Conservation (phyloP, 2,329 filamentous ascomycete genomes). For the Fusarium sacchari region DNA sequence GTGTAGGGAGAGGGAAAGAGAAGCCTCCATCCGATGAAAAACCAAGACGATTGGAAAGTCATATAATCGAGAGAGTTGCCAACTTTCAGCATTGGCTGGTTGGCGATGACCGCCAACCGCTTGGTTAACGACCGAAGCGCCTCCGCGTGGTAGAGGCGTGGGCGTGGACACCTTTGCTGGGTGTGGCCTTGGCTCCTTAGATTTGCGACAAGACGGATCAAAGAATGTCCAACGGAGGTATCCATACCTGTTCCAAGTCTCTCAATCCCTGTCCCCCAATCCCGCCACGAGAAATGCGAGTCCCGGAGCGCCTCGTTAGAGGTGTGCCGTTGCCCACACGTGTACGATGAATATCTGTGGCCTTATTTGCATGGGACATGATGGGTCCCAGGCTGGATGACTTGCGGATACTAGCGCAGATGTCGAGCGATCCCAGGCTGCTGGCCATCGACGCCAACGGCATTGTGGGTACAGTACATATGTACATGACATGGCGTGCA, state of each 20-base stretch:
- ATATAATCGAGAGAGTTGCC: slow-evolving; percentile 24
- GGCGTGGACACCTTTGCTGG: slow-evolving; percentile 20
- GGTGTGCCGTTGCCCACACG: slow-evolving; percentile 42
- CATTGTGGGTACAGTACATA: slow-evolving; percentile 34
- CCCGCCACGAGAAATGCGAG: slow-evolving; percentile 36
- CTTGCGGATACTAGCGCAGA: slow-evolving; percentile 44
- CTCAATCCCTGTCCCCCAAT: slow-evolving; percentile 19
- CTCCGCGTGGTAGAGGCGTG: slow-evolving; percentile 25
- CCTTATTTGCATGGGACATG: slow-evolving; percentile 42
- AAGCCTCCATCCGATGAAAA: slow-evolving; percentile 10
- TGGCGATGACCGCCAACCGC: slow-evolving; percentile 23
- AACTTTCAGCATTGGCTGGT: slow-evolving; percentile 11
- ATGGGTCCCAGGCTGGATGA: slow-evolving; percentile 39
- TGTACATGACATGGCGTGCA: slow-evolving; percentile 30
- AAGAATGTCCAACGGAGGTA: slow-evolving; percentile 36
- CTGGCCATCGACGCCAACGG: slow-evolving; percentile 41
- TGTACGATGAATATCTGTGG: slow-evolving; percentile 40
- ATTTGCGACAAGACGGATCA: slow-evolving; percentile 42
- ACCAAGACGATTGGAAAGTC: slow-evolving; percentile 18
- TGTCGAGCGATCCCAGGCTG: slow-evolving; percentile 40
- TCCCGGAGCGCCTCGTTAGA: slow-evolving; percentile 32
- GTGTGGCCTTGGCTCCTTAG: slow-evolving; percentile 37
- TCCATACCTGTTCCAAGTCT: slow-evolving; percentile 18
- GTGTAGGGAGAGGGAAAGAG: slow-evolving; percentile 20
- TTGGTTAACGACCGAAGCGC: slow-evolving; percentile 29